Percentiles rank a stretch among this genome's conserved stretches.
These are phyloP conservation scores for Hordeum pubiflorum DNA, from an alignment of 202 grass and related monocot genomes.

Conservation along the genomic window DNA sequence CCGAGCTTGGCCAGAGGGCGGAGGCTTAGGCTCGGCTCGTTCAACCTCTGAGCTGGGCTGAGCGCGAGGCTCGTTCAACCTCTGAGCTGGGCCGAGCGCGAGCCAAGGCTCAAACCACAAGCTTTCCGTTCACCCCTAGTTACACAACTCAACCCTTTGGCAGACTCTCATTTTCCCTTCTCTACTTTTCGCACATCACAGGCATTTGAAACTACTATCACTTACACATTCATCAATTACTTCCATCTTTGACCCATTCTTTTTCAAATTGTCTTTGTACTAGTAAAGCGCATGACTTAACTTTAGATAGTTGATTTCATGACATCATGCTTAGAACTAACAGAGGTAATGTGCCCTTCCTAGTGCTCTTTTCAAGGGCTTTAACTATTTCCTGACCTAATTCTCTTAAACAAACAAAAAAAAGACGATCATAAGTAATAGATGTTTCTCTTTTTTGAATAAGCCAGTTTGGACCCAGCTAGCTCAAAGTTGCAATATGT, in stretches of 20 bases:
- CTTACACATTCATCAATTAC: not conserved
- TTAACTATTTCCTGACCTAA: not conserved
- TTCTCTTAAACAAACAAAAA: not conserved
- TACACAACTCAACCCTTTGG: not conserved
- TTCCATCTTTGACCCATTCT: slow-evolving; percentile 2
- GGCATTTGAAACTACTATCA: not conserved
- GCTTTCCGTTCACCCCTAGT: not conserved
- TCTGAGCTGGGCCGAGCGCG: too few relatives aligned
- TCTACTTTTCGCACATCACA: not conserved
- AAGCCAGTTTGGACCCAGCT: not conserved
- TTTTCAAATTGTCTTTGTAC: not conserved
- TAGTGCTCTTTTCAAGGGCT: not conserved
- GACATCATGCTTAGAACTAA: not conserved
- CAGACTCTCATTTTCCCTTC: not conserved
- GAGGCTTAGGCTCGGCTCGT: not conserved
- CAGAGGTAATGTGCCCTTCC: too few relatives aligned
- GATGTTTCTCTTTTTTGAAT: not conserved
- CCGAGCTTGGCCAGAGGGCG: not conserved
- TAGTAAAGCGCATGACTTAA: not conserved
- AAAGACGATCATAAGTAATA: not conserved
- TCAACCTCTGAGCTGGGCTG: not conserved
- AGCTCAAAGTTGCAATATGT: not conserved
- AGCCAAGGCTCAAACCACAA: not conserved
- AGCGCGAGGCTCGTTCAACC: too few relatives aligned
- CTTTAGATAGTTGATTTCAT: not conserved